Evolutionary conservation across 352 stramenopile species (phyloP).

Genomic region (Peronospora belbahrii): DNA sequence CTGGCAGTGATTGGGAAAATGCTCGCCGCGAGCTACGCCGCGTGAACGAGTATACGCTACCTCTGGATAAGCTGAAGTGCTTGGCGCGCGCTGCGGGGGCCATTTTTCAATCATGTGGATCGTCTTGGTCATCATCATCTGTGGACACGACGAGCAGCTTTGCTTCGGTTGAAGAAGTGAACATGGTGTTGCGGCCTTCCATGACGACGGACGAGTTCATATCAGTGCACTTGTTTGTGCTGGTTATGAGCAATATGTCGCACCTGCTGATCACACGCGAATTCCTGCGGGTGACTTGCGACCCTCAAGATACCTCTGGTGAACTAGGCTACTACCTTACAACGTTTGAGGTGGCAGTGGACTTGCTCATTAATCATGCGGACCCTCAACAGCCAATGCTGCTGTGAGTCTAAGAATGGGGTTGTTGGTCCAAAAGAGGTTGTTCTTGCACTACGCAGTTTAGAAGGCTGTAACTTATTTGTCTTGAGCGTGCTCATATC

Average conservation of each 20-base stretch:
- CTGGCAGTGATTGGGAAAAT: conserved; percentile 47
- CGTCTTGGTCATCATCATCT: conserved; percentile 17
- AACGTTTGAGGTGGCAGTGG: conserved; percentile 58
- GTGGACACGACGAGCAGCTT: conserved; percentile 20
- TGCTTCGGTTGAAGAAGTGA: conserved; percentile 30
- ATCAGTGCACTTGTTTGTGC: conserved; percentile 47
- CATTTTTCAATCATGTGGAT: conserved; percentile 41
- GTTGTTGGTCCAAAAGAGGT: background rate
- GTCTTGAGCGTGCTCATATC: too few relatives aligned
- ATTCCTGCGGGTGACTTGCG: conserved; percentile 47
- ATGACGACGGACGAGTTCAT: conserved; percentile 67
- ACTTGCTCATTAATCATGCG: conserved; percentile 41
- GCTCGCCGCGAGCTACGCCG: conserved; percentile 41
- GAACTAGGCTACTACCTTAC: conserved; percentile 71
- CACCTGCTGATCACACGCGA: conserved; percentile 45
- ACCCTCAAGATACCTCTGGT: conserved; percentile 47
- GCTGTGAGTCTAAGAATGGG: conserved; percentile 3
- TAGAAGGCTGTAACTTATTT: too few relatives aligned
- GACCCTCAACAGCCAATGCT: conserved; percentile 38
- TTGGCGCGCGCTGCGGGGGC: conserved; percentile 48
- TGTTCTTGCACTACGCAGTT: too few relatives aligned
- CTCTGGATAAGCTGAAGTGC: conserved; percentile 67
- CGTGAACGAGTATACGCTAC: conserved; percentile 50
- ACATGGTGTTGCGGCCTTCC: conserved; percentile 27
- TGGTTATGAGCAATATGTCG: conserved; percentile 43